Evolutionary conservation across 768 basidiomycete genomes (phyloP).

Genomic region (Jaapia argillacea): DNA sequence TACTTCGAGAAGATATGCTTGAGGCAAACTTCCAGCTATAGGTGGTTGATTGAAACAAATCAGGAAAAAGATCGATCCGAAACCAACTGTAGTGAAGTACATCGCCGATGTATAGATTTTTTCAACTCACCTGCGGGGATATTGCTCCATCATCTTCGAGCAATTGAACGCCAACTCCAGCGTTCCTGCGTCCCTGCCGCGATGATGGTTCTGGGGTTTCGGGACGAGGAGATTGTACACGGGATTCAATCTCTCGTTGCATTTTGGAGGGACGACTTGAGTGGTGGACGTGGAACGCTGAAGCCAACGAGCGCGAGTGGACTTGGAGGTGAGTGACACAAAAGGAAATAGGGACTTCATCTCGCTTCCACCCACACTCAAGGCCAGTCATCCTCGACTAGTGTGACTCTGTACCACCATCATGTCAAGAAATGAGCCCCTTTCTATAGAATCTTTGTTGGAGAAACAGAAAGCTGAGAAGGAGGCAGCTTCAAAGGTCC

Average conservation of each 20-base stretch:
- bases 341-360: no score
- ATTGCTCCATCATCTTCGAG: slow-evolving; percentile 66
- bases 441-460: slow-evolving; percentile 83
- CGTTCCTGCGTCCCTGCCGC: slow-evolving; percentile 48
- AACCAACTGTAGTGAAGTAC: neutral
- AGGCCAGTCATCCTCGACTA: no score
- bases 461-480: slow-evolving; percentile 84
- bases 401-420: slow-evolving; percentile 29
- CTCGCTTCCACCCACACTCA: no score
- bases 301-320: no score
- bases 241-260: slow-evolving; percentile 5
- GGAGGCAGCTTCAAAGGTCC: slow-evolving; percentile 83
- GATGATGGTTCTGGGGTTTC: slow-evolving; percentile 57
- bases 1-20: slow-evolving; percentile 76
- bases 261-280: no score
- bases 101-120: slow-evolving; percentile 2
- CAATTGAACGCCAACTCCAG: slow-evolving; percentile 38
- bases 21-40: slow-evolving; percentile 57
- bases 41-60: neutral
- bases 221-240: slow-evolving; percentile 38
- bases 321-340: no score
- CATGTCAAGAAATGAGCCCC: slow-evolving; percentile 48
- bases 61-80: neutral
- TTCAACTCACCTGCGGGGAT: slow-evolving; percentile 41
- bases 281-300: no score